Base-by-base conservation (phyloP, 768 basidiomycete genomes). In the Brasilioporus rufonigricans region DNA sequence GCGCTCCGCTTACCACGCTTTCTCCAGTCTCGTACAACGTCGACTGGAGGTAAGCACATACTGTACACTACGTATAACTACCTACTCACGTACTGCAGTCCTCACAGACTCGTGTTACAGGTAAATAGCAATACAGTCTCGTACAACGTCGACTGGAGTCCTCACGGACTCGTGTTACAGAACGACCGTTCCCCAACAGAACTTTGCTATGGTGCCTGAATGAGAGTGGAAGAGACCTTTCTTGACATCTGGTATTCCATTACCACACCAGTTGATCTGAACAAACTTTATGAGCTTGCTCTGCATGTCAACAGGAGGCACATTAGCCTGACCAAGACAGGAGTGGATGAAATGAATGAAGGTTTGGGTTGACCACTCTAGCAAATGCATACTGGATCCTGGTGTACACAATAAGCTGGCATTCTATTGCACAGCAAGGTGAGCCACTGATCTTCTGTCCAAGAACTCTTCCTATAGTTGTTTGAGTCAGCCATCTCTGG, bases 261-360 rank as follows among this genome's bases (percentile, higher is more conserved):
- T 94, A 40, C 96, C 96, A 62, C 93, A 93, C 95, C 96, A 97
- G 64, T 93, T 92, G 71, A 98, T 88, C 65, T 96, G 91, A 16
- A 98, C 93, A 58, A 95, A 92, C 74, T 97, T 98, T 43, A 87
- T 78, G 2, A 98, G 80, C 57, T 87, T 77, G 65, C 82, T 91
- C 89, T 96, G 62, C 26, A 41, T 6, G n/a, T n/a, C n/a, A n/a
- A n/a, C n/a, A n/a, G n/a, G n/a, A n/a, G 44, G 16, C 53, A 8
- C 23, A 32, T 26, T 3, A 52, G 45, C 5, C 5, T 18, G 18
- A 14, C 18, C 2, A 1, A 14, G 26, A 26, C 44, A 44, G 24
- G 6, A 24, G 2, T 14, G 19, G n/a, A 18, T 3, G 16, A 21
- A 38, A 36, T 2, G 35, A 2, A 69, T 84, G 51, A 61, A 94